Percentiles rank a stretch among this genome's conserved stretches.
Evolutionary conservation across 2,329 filamentous ascomycete species (phyloP).

Genomic region (Colletotrichum sp.): DNA sequence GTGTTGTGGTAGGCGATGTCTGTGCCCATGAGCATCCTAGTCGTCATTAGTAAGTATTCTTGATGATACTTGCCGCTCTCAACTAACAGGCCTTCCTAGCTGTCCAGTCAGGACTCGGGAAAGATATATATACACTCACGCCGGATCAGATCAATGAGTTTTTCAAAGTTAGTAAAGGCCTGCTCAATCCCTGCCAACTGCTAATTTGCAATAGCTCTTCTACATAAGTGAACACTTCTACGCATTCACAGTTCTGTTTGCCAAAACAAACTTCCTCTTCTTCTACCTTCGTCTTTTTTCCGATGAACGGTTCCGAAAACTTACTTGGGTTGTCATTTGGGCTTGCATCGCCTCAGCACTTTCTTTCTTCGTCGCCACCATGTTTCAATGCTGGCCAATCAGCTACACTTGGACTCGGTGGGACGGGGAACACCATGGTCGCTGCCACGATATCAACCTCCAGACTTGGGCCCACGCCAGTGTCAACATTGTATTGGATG

Average conservation of each 20-base stretch:
- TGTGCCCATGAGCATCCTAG: constrained; percentile 1
- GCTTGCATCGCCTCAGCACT: constrained; percentile 39
- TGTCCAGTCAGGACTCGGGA: constrained; percentile 42
- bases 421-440: constrained; percentile 49
- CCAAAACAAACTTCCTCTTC: constrained; percentile 52
- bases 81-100: background rate
- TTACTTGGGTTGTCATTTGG: constrained; percentile 42
- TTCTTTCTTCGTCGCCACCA: constrained; percentile 40
- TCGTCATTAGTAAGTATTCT: background rate
- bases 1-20: background rate
- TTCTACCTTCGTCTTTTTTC: constrained; percentile 60
- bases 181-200: background rate
- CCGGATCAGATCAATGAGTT: constrained; percentile 45
- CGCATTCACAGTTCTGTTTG: constrained; percentile 43
- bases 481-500: constrained; percentile 52
- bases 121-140: constrained; percentile 50
- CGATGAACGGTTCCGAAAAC: constrained; percentile 30
- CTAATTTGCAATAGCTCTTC: constrained; percentile 28
- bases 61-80: background rate
- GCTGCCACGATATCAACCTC: constrained; percentile 50
- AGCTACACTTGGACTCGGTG: constrained; percentile 54
- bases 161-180: background rate
- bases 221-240: constrained; percentile 45
- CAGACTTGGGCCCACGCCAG: constrained; percentile 52
- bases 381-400: constrained; percentile 54